phyloP scores from a whole-genome alignment of 2,329 filamentous ascomycete genomes.

The Fusarium praegraminearum region DNA sequence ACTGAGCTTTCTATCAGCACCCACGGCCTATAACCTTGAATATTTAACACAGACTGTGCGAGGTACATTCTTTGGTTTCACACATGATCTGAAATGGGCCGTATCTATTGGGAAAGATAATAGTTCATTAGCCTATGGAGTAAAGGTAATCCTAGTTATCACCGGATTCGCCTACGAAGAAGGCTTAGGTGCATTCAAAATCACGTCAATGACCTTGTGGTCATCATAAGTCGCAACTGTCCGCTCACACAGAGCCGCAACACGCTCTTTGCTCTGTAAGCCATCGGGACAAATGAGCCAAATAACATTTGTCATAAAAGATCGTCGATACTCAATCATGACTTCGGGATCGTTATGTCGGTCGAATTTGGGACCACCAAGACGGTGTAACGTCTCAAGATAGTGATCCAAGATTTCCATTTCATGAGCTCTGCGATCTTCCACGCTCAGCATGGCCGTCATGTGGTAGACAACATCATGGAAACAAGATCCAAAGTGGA shows the following conservation, averaged over 20 bases:
- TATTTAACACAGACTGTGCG: no score
- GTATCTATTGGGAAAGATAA: no score
- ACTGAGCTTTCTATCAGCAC: no score
- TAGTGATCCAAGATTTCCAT: slow-evolving; percentile 47
- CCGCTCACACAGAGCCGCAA: slow-evolving; percentile 51
- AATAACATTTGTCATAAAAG: slow-evolving; percentile 46
- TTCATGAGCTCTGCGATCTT: slow-evolving; percentile 57
- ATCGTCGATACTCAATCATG: slow-evolving; percentile 45
- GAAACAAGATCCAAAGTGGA: slow-evolving; percentile 57
- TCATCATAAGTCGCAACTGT: slow-evolving; percentile 53
- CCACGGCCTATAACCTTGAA: no score
- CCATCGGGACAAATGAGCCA: slow-evolving; percentile 44
- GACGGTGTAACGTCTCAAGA: slow-evolving; percentile 25
- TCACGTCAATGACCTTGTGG: slow-evolving; percentile 53
- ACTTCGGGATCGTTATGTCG: slow-evolving; percentile 38
- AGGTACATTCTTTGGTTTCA: no score
- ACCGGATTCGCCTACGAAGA: neutral
- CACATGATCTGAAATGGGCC: no score
- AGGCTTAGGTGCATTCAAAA: slow-evolving; percentile 23
- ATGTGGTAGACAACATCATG: slow-evolving; percentile 59
- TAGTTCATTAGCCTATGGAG: neutral
- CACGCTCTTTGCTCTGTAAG: slow-evolving; percentile 52
- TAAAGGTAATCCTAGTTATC: neutral
- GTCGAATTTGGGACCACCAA: slow-evolving; percentile 36
- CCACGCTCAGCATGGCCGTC: slow-evolving; percentile 53